Percentiles rank a stretch among this genome's conserved stretches.
phyloP scores from a whole-genome alignment of 257 asterid species.

The Solanum pennellii region DNA sequence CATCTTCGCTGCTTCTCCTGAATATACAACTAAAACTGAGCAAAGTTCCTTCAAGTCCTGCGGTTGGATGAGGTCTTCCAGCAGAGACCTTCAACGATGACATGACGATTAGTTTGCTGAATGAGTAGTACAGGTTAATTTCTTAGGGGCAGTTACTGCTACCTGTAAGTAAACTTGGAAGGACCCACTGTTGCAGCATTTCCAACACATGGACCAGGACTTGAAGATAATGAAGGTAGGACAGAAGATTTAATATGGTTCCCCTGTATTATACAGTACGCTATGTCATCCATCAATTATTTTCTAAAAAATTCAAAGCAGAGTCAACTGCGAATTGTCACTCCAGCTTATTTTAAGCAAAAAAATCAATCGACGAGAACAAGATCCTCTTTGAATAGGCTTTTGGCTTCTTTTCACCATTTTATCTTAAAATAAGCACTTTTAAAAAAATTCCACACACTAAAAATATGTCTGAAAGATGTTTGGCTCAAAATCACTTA shows the following conservation, averaged over 20 bases:
- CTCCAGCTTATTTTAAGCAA: background rate
- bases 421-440: background rate
- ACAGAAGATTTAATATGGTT: slow-evolving; percentile 45
- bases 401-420: background rate
- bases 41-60: slow-evolving; percentile 94
- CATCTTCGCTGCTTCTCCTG: slow-evolving; percentile 82
- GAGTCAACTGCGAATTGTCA: background rate
- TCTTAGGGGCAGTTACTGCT: slow-evolving; percentile 7
- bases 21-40: slow-evolving; percentile 82
- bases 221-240: slow-evolving; percentile 40
- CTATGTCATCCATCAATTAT: background rate
- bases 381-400: background rate
- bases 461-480: background rate
- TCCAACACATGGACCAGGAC: slow-evolving; percentile 44
- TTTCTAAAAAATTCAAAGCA: background rate
- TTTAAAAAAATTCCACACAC: background rate
- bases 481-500: background rate
- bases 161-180: slow-evolving; percentile 89
- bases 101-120: slow-evolving; percentile 27
- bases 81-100: slow-evolving; percentile 58
- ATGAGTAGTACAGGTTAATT: slow-evolving; percentile 1
- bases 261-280: slow-evolving; percentile 29
- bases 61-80: slow-evolving; percentile 91
- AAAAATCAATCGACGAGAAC: background rate
- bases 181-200: slow-evolving; percentile 53